Evolutionary conservation across 176 grass and related monocot species (phyloP), one percentile per base, ranked within the genome.

Genomic region (Pharus latifolius): DNA sequence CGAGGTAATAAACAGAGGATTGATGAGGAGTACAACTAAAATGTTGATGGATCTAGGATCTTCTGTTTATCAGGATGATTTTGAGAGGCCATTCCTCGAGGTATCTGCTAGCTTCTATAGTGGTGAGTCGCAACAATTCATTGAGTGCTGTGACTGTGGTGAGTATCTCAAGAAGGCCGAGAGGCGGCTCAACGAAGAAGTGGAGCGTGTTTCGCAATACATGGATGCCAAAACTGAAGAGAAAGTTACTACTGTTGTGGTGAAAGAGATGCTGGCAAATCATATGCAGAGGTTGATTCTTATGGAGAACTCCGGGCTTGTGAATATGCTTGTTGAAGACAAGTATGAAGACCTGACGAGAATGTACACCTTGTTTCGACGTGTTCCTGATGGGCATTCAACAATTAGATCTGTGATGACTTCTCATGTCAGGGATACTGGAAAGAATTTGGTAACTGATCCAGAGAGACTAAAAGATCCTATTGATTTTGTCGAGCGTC

Each of bases 281-380:
- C 86, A 89, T 80, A 94, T 94, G 86, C 78, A 83, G 58, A 86
- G 82, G 61, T 67, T 94, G 76, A 74, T 86, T 42, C 86, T 78
- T 64, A 89, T 89, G 90, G 90, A 89, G 74, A 86, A 83, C 65
- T 94, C 90, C 29, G 91, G 91, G 27, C 86, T 94, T 77, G 84
- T 94, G 38, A 82, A 72, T 38, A 94, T 94, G 86, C 86, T 94
- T 80, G 52, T 89, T 48, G 80, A 89, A 53, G 84, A 94, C 74
- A 89, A 67, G 66, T 83, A 81, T 32, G 79, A 94, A 80, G 86
- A 94, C 60, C 77, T 94, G 31, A 86, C 80, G 27, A 79, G 83
- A 65, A 89, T 94, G 91, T 89, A 89, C 75, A 81, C 27, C 53
- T 77, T 94, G 56, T 94, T 94, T 74, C 49, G 63, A 19, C 69